Base-by-base conservation (phyloP, 129 eudicot species). In the Apium graveolens region DNA sequence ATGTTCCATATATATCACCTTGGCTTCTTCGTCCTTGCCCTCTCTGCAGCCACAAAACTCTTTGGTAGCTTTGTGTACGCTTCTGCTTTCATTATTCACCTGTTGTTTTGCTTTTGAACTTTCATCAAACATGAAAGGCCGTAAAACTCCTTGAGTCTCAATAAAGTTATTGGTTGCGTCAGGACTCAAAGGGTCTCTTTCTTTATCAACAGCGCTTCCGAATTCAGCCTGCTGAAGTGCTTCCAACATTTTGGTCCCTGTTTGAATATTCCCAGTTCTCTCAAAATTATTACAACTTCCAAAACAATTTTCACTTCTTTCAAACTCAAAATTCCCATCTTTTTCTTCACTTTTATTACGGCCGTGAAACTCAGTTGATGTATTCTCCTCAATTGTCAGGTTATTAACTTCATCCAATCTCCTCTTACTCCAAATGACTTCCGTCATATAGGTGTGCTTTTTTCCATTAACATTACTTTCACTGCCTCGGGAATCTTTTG, bases 371-470 rank as follows among this genome's bases (percentile, higher is more conserved):
- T 97, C 89, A 34, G 7, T 16, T 41, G 68, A 35, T 24, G 77
- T 84, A 44, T 81, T 83, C 68, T 83, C 83, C 51, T 82, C 79
- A 73, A 76, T 73, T 78, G 80, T 82, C 39, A 80, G 83, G 74
- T 78, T 82, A 66, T 35, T 38, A n/a, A 39, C 89, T 70, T 85
- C 72, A 66, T 24, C 72, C 97, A 44, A 97, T 92, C n/a, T 85
- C 92, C 21, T 90, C 97, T 27, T 86, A 94, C 8, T 90, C 90
- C 73, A 90, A 90, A 97, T 84, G 97, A 63, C 68, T 85, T 91
- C 37, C 94, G 89, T 83, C 72, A 31, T 66, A 66, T 66, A 16
- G 41, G 10, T 66, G 1, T 16, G 24, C 72, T 31, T 14, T 31
- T 66, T 43, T 76, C 79, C 81, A 65, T 42, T 80, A 55, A 57